These are phyloP conservation scores for Penstemon newberryi DNA, from an alignment of 257 asterid genomes.

Conservation along the genomic window DNA sequence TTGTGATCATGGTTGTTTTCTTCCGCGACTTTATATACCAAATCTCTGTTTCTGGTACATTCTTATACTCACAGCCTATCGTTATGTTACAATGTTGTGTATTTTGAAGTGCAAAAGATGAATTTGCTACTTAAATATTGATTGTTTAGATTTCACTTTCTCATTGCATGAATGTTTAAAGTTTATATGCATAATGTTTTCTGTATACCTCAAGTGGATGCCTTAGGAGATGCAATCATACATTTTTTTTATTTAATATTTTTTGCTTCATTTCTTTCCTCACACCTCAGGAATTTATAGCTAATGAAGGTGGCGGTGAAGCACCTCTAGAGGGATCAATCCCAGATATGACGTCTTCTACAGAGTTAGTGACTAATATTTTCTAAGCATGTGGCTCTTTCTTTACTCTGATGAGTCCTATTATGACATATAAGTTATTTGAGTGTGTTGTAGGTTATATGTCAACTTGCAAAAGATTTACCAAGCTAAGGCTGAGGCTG, in stretches of 20 bases:
- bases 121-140: neutral
- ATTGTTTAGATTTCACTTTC: neutral
- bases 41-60: neutral
- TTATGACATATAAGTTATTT: slow-evolving; percentile 13
- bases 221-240: slow-evolving; percentile 8
- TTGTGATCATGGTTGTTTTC: neutral
- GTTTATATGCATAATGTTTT: neutral
- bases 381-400: slow-evolving; percentile 14
- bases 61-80: neutral
- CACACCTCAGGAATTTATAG: slow-evolving; percentile 68
- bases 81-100: neutral
- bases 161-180: slow-evolving; percentile 9
- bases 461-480: slow-evolving; percentile 79
- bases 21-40: neutral
- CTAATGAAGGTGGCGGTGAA: slow-evolving; percentile 91
- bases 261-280: slow-evolving; percentile 23
- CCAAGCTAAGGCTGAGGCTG: slow-evolving; percentile 97
- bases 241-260: slow-evolving; percentile 8
- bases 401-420: neutral
- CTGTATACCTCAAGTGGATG: neutral
- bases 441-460: slow-evolving; percentile 59
- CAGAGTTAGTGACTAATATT: slow-evolving; percentile 69
- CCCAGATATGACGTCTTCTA: slow-evolving; percentile 98
- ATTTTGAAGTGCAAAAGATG: neutral
- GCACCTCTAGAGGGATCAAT: slow-evolving; percentile 95